These are phyloP conservation scores for Mycosphaerelloides madeirae DNA, from an alignment of 2,329 filamentous ascomycete genomes.

Conservation along the genomic window DNA sequence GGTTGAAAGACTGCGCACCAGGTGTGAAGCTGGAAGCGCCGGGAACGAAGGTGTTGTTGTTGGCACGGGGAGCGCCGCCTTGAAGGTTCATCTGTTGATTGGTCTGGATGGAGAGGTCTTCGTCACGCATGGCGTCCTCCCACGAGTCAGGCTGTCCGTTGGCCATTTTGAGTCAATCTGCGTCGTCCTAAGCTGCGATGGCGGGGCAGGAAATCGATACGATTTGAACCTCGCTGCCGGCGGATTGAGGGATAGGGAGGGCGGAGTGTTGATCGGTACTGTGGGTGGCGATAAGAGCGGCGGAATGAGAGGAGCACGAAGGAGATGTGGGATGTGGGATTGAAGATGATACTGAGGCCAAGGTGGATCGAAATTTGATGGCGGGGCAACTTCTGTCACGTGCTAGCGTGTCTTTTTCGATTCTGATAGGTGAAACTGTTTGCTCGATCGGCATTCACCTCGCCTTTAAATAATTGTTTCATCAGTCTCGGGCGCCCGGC, in stretches of 20 bases:
- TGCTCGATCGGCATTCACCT: too few species aligned
- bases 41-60: conserved; percentile 28
- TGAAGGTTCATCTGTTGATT: conserved; percentile 36
- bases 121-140: conserved; percentile 53
- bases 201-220: neutral
- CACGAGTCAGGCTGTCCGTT: conserved; percentile 60
- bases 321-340: too few species aligned
- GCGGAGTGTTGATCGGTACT: neutral
- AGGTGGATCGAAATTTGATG: neutral
- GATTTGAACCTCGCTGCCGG: neutral
- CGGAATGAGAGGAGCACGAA: too few species aligned
- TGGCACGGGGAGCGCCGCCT: conserved; percentile 14
- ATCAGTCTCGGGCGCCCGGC: too few species aligned
- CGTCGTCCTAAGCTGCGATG: neutral
- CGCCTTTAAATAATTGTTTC: too few species aligned
- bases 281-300: neutral
- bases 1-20: conserved; percentile 32
- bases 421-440: too few species aligned
- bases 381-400: neutral
- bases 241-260: neutral
- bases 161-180: conserved; percentile 22
- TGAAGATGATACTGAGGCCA: neutral
- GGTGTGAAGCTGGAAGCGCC: conserved; percentile 36
- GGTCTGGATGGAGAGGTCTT: conserved; percentile 35
- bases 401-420: conserved; percentile 1